Evolutionary conservation across 2,329 filamentous ascomycete species (phyloP), one percentile per base, ranked within the genome.

Genomic region (Aspergillus sergii): DNA sequence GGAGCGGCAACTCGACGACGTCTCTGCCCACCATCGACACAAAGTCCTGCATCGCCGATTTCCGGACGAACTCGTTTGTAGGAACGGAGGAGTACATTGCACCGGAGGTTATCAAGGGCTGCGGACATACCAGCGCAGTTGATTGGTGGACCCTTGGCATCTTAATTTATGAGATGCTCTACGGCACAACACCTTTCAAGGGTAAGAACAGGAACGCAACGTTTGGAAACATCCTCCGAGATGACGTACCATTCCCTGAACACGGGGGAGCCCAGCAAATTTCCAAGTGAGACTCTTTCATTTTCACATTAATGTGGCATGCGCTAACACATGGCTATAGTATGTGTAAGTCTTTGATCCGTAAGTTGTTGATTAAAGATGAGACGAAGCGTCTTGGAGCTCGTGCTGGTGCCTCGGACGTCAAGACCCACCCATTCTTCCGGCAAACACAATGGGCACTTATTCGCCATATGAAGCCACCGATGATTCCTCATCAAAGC

Each of bases 141-240:
- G 95, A 99, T 78, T 99, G 95, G 95, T 99, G 95, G 95, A 99
- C 95, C 0, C 80, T 99, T 59, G 95, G 95, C 23, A 98, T 99
- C 69, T 81, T 99, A 74, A 93, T 99, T 61, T 99, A 98, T 78
- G 95, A 99, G 80, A 99, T 99, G 95, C 85, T 99, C 41, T 99
- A 94, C 81, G 95, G 95, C 60, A 99, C 94, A 0, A 99, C 95
- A 0, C 95, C 95, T 1, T 99, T 99, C 86, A 99, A 99, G 83
- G 95, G 95, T 71, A 98, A 99, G 87, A 99, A 97, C 79, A 88
- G 95, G 45, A 99, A 98, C 73, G 93, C 94, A 16, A 99, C 95
- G 0, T 99, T 99, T 81, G 94, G 94, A 65, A 99, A 98, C 76
- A 99, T 99, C 69, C 80, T 99, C 66, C 86, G 94, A 59, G 95